Percentiles rank a stretch among this genome's conserved stretches.
phyloP scores from a whole-genome alignment of 768 basidiomycete species.

The Scleroderma bovista region DNA sequence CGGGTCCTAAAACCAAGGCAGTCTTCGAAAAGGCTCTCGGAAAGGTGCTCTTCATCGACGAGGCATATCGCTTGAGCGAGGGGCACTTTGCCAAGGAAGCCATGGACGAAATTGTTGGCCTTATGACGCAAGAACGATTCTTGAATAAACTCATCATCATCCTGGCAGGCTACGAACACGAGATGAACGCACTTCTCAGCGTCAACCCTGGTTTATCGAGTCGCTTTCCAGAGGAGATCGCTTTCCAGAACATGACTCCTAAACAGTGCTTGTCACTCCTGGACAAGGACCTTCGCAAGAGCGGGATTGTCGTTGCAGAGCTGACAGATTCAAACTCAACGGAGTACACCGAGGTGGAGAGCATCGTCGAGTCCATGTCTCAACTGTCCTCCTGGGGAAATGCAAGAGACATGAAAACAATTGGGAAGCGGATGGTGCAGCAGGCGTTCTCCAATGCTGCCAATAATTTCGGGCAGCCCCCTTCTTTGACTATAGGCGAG shows the following conservation, averaged over 20 bases:
- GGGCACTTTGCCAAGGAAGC: conserved; percentile 68
- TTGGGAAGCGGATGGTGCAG: conserved; percentile 44
- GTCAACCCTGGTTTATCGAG: conserved; percentile 63
- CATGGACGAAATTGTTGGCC: conserved; percentile 61
- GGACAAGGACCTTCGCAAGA: conserved; percentile 40
- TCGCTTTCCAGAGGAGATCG: conserved; percentile 58
- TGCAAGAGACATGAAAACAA: conserved; percentile 55
- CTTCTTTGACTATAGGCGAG: conserved; percentile 23
- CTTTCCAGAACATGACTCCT: conserved; percentile 47
- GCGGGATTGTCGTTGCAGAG: conserved; percentile 33
- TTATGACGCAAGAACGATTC: conserved; percentile 55
- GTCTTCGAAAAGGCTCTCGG: conserved; percentile 62
- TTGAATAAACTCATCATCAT: conserved; percentile 58
- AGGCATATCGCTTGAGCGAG: conserved; percentile 59
- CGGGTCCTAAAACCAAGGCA: conserved; percentile 59
- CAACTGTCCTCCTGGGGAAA: conserved; percentile 59
- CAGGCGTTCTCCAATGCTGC: conserved; percentile 31
- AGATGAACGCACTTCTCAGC: conserved; percentile 55
- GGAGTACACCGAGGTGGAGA: conserved; percentile 33
- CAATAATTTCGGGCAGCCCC: conserved; percentile 8
- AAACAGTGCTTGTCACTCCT: conserved; percentile 47
- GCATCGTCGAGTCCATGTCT: conserved; percentile 37
- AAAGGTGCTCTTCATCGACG: conserved; percentile 65
- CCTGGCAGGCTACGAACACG: conserved; percentile 63
- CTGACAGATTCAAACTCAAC: conserved; percentile 29